Evolutionary conservation across 257 asterid species (phyloP), one percentile per base, ranked within the genome.

Genomic region (Osmanthus fragrans): DNA sequence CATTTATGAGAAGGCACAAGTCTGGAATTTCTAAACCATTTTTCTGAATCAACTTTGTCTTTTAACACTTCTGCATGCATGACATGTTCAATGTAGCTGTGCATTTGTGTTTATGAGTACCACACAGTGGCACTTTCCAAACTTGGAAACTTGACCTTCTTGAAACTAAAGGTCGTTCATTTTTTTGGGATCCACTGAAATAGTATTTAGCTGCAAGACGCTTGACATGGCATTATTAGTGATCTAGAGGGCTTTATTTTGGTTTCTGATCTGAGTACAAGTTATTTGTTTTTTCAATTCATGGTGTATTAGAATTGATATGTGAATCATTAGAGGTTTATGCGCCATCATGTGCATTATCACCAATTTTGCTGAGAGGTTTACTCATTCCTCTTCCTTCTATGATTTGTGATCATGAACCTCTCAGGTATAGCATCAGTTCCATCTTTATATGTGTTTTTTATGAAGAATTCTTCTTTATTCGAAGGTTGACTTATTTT

Each of bases 321-420:
- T 27, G 34, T 27, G 69, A 63, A 23, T 72, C 4, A 15, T 40
- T 11, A 21, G 34, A 37, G 19, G 19, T 68, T 15, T 56, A 19
- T 4, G 66, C 25, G 4, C 36, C 33, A 47, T 67, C 42, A 51
- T 25, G 23, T 64, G 60, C 63, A 54, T 34, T 34, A 37, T 33
- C 70, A 49, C 49, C 71, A 16, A 63, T 9, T 11, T 25, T 25
- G 68, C 82, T 73, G 72, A 30, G 58, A 73, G 13, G n/a, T 49
- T 40, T 49, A 47, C 70, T 34, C 56, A 8, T 12, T 30, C 54
- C 21, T 70, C 67, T 29, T 67, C 23, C 36, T 25, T 64, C 33
- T 19, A 11, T 45, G 49, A 23, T 8, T 25, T 25, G 18, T 23
- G 11, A 27, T 27, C 68, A 63, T 3, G 34, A 63, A 25, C 34